Evolutionary conservation across 106 monocot genomes (phyloP).

Genomic region (Dioscorea zingiberensis): DNA sequence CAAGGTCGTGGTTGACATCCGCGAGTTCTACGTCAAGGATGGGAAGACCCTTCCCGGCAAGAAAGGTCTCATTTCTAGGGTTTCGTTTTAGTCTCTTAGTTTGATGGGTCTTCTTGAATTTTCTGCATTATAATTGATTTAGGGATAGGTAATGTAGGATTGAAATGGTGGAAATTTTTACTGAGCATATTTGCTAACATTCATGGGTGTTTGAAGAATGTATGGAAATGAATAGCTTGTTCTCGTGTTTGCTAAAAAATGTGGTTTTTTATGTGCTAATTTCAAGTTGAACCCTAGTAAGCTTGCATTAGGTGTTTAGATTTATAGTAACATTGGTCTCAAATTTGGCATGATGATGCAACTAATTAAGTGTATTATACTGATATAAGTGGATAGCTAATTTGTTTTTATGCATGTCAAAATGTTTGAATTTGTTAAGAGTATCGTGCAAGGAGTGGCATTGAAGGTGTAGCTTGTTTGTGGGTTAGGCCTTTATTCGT

Average conservation of each 20-base stretch:
- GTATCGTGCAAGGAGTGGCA: neutral
- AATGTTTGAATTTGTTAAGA: neutral
- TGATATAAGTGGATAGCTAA: neutral
- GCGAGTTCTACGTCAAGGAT: slow-evolving; percentile 46
- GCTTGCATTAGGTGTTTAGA: neutral
- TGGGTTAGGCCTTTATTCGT: too few relatives aligned
- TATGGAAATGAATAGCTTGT: too few relatives aligned
- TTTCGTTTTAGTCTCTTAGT: neutral
- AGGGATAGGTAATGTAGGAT: neutral
- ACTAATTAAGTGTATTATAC: too few relatives aligned
- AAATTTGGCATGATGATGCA: neutral
- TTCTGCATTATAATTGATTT: neutral
- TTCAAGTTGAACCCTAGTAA: neutral
- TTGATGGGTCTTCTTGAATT: neutral
- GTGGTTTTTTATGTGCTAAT: neutral
- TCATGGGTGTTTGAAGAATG: too few relatives aligned
- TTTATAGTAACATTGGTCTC: neutral
- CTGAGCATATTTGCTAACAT: too few relatives aligned
- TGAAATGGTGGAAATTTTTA: too few relatives aligned
- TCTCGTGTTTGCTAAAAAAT: neutral
- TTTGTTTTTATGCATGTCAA: neutral
- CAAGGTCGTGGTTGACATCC: slow-evolving; percentile 33
- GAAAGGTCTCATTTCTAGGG: slow-evolving; percentile 20
- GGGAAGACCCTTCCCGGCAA: slow-evolving; percentile 33
- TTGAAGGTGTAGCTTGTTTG: too few relatives aligned